Evolutionary conservation across 169 alveolate species (phyloP).

Genomic region (Plasmodium falciparum): DNA sequence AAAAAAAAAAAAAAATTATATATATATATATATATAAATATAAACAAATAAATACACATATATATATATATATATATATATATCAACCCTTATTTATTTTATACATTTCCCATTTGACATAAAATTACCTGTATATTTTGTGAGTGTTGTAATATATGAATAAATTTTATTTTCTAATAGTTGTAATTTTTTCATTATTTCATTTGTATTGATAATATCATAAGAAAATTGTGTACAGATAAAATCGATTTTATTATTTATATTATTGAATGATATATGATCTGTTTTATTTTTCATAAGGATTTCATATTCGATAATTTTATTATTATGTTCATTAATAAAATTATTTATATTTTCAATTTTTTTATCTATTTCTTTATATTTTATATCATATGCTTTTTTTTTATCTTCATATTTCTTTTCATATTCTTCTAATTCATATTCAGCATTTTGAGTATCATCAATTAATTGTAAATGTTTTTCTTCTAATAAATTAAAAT

Average conservation of each 20-base stretch:
- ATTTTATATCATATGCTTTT: constrained; percentile 11
- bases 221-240: constrained; percentile 55
- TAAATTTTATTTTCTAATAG: constrained; percentile 61
- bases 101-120: background rate
- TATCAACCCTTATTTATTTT: background rate
- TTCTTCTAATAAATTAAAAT: constrained; percentile 66
- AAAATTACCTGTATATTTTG: constrained; percentile 52
- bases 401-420: constrained; percentile 47
- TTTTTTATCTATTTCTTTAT: constrained; percentile 49
- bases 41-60: background rate
- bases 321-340: constrained; percentile 38
- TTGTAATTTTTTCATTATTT: constrained; percentile 68
- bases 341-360: constrained; percentile 12
- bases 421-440: constrained; percentile 63
- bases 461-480: constrained; percentile 66
- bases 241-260: constrained; percentile 59
- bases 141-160: constrained; percentile 54
- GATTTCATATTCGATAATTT: constrained; percentile 35
- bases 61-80: constrained; percentile 1
- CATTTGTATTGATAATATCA: constrained; percentile 49
- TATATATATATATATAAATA: background rate
- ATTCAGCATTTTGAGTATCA: constrained; percentile 69
- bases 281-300: constrained; percentile 20
- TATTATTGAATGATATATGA: constrained; percentile 49
- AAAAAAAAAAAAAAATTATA: too few relatives aligned